Conservation (phyloP, 2,329 filamentous ascomycete genomes). For the Xylariaceae sp. region DNA sequence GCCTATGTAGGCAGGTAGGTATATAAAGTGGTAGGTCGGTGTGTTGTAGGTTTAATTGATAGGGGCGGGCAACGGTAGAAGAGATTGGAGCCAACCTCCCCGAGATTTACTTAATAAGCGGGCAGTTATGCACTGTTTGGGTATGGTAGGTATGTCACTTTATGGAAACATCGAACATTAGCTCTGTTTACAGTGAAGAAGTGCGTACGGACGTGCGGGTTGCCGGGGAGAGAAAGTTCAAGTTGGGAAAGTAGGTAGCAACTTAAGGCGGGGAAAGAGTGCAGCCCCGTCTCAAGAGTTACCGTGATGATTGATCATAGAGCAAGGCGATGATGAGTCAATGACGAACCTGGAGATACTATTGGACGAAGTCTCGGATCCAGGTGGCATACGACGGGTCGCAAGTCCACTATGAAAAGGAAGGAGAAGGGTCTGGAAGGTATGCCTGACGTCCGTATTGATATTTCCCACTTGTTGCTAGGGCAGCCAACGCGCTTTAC, state of each 20-base stretch:
- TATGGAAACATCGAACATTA: constrained; percentile 1
- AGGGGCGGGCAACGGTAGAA: neutral
- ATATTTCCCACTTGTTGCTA: constrained; percentile 13
- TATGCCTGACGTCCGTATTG: constrained; percentile 23
- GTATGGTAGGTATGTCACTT: neutral
- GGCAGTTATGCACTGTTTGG: neutral
- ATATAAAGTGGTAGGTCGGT: neutral
- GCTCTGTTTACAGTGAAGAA: constrained; percentile 10
- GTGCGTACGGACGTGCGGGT: constrained; percentile 1
- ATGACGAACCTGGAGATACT: constrained; percentile 15
- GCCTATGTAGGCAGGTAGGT: neutral
- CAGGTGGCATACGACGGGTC: constrained; percentile 4
- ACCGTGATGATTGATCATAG: constrained; percentile 8
- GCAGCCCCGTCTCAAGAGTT: constrained; percentile 7
- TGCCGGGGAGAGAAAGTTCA: constrained; percentile 10
- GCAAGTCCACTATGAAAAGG: neutral
- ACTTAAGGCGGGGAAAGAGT: neutral
- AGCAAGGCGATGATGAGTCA: constrained; percentile 29
- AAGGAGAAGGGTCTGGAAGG: constrained; percentile 16
- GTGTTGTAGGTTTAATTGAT: neutral
- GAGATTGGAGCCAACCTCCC: neutral
- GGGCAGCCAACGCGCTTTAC: constrained; percentile 23
- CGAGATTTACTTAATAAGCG: neutral
- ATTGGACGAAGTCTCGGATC: constrained; percentile 19
- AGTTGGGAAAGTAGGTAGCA: constrained; percentile 4